Evolutionary conservation across 257 asterid species (phyloP), one percentile per base, ranked within the genome.

Genomic region (Nicotiana otophora): DNA sequence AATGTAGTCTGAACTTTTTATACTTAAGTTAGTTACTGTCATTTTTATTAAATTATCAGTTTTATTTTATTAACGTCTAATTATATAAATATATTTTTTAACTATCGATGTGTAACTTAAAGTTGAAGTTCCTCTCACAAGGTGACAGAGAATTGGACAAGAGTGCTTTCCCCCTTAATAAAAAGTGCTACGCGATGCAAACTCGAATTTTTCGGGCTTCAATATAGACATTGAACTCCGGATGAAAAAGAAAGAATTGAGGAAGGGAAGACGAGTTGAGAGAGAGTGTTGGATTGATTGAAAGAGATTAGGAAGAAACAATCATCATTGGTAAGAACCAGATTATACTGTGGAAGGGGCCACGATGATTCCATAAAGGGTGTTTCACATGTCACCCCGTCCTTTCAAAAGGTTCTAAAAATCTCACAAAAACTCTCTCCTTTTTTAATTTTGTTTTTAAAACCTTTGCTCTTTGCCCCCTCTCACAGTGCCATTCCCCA

Each of bases 371-470:
- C 85, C 81, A 75, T 65, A 85, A 64, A 78, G 85, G n/a, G 84
- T 15, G 55, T 70, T 84, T 91, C 92, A 87, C 91, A 88, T 83
- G 89, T 89, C 92, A 88, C 91, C 63, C 65, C 77, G 83, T 85
- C 86, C 84, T 58, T 78, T 81, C 88, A 42, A 20, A 48, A 64
- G 30, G 66, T 66, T 62, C 78, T 66, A 76, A 53, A 39, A 69
- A 77, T 80, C 34, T 78, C 70, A 31, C 34, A 31, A 31, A 31
- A 31, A 31, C 34, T 31, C 34, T 31, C 34, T 31, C 4, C 34
- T 3, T 31, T 31, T 31, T 31, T 2, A 1, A 2, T 30, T 30
- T 30, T 30, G 1, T 2, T 31, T 31, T 31, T 31, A 31, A 3
- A 31, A 3, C 78, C 46, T 20, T 70, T 70, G 58, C 58, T 20